Base-by-base conservation (phyloP, 2,329 filamentous ascomycete species). In the Stylonectria norvegica region DNA sequence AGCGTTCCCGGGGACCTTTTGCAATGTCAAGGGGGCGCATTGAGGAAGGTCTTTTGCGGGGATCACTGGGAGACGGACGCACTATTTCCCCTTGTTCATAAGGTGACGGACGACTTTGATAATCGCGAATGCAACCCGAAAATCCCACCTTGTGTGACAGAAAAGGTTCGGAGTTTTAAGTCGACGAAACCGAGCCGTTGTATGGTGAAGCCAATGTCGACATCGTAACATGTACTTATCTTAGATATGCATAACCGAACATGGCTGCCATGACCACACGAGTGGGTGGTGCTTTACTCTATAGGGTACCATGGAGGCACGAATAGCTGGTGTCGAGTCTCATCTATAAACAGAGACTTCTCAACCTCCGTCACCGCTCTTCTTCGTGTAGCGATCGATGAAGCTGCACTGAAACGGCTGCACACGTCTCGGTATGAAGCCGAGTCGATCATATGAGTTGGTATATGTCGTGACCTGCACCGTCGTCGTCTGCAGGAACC, bases 361-460 rank as follows among this genome's bases (percentile, higher is more conserved):
- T 14, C 30, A 8, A 7, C 22, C 20, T 15, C 32, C 29, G 39
- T 48, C 48, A 48, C 48, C 48, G 36, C 49, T 42, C 27, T 47
- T 51, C 39, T 9, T 51, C 41, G 47, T 56, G 51, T 52, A 49
- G 34, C 53, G 43, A 46, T 45, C 48, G 35, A 42, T 45, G 45
- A 39, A 40, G 38, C 43, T 36, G 40, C 40, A 47, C 43, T 37
- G 32, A 28, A 33, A 23, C 33, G 41, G 28, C 17, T 39, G 36
- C 36, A 40, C 40, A 40, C 40, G 38, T 33, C 20, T 22, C 22
- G 25, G 29, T 31, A 22, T 28, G 17, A 34, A 15, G n/a, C 15
- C 25, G 28, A 34, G 19, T n/a, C 22, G 12, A 15, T 36, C 11
- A 20, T 14, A 8, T 34, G 29, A 22, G 8, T 15, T n/a, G 17